Base-by-base conservation (phyloP, 2,329 filamentous ascomycete genomes). In the Plectosphaerella sp. region DNA sequence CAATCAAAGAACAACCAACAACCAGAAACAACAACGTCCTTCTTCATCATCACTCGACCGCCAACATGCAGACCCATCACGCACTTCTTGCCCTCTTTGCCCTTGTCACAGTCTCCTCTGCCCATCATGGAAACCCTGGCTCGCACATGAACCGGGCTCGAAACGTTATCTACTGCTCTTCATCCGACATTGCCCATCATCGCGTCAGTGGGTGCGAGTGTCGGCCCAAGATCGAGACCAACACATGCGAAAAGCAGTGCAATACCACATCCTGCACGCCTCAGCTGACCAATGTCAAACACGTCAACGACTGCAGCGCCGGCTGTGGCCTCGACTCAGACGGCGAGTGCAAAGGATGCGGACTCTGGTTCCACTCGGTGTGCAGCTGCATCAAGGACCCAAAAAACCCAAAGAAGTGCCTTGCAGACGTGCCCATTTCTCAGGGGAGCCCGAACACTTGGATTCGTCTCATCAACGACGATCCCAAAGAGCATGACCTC, bases 341-440 rank as follows among this genome's bases (percentile, higher is more conserved):
- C 22, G 15, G 5, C 11, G 28, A 41, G 8, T 57, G 55, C 45
- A n/a, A 37, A 24, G 51, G 46, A 6, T 57, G 55, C 52, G 47
- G 49, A 7, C 15, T 57, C 8, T 57, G 41, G 25, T 57, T 52
- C 45, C 41, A 52, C 25, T 28, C 46, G 11, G n/a, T 57, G n/a
- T 57, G 55, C 49, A 14, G 49, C 24, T 57, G 55, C 36, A 4
- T 57, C 46, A 37, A 51, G 36, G 15, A 45, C n/a, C 41, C 51
- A 4, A 18, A 2, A 1, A 49, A 50, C 51, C 47, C 25, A 16
- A 9, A 35, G 7, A 11, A 51, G 45, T 42, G 43, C 18, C 6
- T 18, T 43, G 15, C 45, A 3, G 37, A 48, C 15, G 50, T n/a
- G 5, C 15, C 37, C 37, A 39, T 39, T 9, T 39, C 37, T 14